Evolutionary conservation across 768 basidiomycete species (phyloP).

Genomic region (Grammothele lineata): DNA sequence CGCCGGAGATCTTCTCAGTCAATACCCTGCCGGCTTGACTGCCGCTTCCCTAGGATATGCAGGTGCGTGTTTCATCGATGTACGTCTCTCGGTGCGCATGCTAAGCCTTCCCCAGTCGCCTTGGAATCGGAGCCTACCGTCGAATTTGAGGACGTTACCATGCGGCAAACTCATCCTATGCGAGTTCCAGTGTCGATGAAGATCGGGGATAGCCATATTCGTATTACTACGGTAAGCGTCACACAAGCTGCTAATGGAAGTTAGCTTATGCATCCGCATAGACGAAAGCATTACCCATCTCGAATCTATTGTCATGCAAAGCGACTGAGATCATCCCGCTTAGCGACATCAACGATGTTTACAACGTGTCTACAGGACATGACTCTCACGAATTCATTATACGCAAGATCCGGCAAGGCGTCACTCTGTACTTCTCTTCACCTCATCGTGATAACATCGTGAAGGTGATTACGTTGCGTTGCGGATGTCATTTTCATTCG

Average conservation of each 20-base stretch:
- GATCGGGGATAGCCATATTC: slow-evolving; percentile 65
- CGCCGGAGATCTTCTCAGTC: slow-evolving; percentile 51
- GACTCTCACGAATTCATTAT: slow-evolving; percentile 82
- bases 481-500: not conserved
- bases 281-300: slow-evolving; percentile 71
- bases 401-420: slow-evolving; percentile 63
- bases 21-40: slow-evolving; percentile 38
- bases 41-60: slow-evolving; percentile 48
- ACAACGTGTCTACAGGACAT: slow-evolving; percentile 73
- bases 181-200: slow-evolving; percentile 69
- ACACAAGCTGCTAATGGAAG: not conserved
- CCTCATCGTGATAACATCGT: slow-evolving; percentile 65
- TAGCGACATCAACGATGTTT: slow-evolving; percentile 81
- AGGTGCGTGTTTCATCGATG: slow-evolving; percentile 40
- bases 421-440: slow-evolving; percentile 75
- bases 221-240: slow-evolving; percentile 67
- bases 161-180: slow-evolving; percentile 61
- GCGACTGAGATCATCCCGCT: slow-evolving; percentile 80
- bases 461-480: slow-evolving; percentile 46
- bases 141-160: slow-evolving; percentile 57
- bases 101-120: slow-evolving; percentile 35
- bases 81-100: slow-evolving; percentile 4
- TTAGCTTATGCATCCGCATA: slow-evolving; percentile 24
- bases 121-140: slow-evolving; percentile 58
- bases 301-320: slow-evolving; percentile 63